These are phyloP conservation scores for Nidularia pulvinata DNA, from an alignment of 768 basidiomycete genomes.

Conservation along the genomic window DNA sequence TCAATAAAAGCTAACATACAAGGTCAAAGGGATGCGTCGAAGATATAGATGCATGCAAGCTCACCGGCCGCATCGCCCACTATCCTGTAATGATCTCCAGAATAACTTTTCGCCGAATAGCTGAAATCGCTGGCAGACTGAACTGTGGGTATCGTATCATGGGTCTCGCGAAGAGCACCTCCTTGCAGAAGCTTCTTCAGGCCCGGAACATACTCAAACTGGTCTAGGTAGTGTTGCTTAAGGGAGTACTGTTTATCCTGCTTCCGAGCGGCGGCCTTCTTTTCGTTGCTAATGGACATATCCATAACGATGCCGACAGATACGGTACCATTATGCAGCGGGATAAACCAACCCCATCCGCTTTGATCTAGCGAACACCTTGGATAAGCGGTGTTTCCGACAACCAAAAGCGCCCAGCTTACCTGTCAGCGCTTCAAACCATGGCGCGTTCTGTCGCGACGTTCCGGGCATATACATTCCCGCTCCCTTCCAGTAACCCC, in stretches of 20 bases:
- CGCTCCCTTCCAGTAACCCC: conserved; percentile 31
- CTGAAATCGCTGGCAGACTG: no score
- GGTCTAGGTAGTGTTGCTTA: conserved; percentile 22
- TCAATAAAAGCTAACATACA: conserved; percentile 1
- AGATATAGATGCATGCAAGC: no score
- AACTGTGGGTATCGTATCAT: no score
- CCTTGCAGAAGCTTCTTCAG: conserved; percentile 17
- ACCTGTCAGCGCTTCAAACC: conserved; percentile 32
- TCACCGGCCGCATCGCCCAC: no score
- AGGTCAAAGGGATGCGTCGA: no score
- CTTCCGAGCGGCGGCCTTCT: conserved; percentile 16
- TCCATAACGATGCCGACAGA: conserved; percentile 56
- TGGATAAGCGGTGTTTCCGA: neutral
- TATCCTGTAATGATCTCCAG: no score
- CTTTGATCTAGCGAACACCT: conserved; percentile 35
- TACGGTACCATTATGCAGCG: conserved; percentile 39
- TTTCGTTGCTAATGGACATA: conserved; percentile 23
- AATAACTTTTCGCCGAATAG: no score
- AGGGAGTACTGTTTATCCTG: conserved; percentile 8
- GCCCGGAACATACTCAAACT: conserved; percentile 21
- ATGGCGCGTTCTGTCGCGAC: conserved; percentile 26
- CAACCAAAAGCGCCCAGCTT: neutral
- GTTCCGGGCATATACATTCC: conserved; percentile 25
- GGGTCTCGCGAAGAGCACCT: conserved; percentile 3
- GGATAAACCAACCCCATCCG: conserved; percentile 63